Evolutionary conservation across 805 yeast species (phyloP), one percentile per base, ranked within the genome.

Genomic region (Schwanniomyces vanrijiae): DNA sequence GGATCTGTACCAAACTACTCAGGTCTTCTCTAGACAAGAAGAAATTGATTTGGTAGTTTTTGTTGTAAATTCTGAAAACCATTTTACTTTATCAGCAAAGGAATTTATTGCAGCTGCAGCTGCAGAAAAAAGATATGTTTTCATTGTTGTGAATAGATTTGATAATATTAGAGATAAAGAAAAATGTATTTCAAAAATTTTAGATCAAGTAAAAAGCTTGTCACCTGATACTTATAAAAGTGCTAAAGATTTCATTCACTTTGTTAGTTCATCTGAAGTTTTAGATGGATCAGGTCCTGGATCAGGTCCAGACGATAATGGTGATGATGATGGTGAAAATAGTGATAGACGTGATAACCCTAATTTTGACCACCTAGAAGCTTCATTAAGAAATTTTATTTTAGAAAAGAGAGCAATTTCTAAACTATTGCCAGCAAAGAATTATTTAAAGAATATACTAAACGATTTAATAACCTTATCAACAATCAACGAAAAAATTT

Each of bases 1-100:
- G 77, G 97, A 92, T 59, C 88, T 94, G 4, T 86, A 86, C 56
- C 96, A 90, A 63, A 94, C 99, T 0, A 88, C 96, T 1, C 96
- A 92, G 60, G 90, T 94, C 0, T 91, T 92, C 63, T 86, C 97
- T 1, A 81, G 97, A 50, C 98, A 94, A 69, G 98, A 94, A 60
- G 99, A 94, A 60, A 94, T 94, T 51, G 99, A 94, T 64, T 75
- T 94, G 54, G 96, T 94, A 3, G 92, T 94, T 0, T 95, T 94
- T 71, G 98, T 95, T 2, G 96, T 94, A 2, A 88, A 86, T 64
- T 96, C 99, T 0, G 98, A 91, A 60, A 95, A 94, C 59, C 97
- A 94, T 61, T 87, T 94, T 62, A 94, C 99, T 0, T 72, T 90
- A 47, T 88, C 96, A 0, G 98, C 97, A 0, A 86, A 89, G 55